phyloP scores from a whole-genome alignment of 2,329 filamentous ascomycete species.

The Sphaerulina musiva region DNA sequence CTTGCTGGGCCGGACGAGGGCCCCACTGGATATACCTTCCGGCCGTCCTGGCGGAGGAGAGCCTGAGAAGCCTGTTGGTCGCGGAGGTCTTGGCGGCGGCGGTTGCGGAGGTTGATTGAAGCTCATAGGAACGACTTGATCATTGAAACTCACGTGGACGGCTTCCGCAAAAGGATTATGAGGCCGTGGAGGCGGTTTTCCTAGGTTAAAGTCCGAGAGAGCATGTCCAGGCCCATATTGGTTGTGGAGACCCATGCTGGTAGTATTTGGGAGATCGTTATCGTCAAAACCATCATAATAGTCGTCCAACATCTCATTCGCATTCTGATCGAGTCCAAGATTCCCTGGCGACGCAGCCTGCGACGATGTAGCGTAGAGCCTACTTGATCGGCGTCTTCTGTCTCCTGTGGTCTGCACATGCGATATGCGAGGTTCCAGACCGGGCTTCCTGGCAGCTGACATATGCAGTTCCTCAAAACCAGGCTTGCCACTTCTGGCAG shows the following conservation, averaged over 20 bases:
- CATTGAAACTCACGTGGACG: neutral
- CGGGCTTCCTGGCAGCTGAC: neutral
- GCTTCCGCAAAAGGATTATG: neutral
- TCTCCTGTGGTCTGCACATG: neutral
- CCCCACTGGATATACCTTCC: neutral
- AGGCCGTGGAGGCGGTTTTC: neutral
- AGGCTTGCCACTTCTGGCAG: neutral
- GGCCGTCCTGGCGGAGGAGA: neutral
- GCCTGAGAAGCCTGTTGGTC: neutral
- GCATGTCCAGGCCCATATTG: neutral
- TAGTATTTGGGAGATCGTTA: neutral
- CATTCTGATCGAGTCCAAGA: neutral
- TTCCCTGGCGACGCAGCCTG: neutral
- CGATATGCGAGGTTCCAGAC: neutral
- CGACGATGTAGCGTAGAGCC: neutral
- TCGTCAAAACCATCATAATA: conserved; percentile 7
- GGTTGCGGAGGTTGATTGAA: neutral
- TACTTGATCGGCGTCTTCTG: neutral
- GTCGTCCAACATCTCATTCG: conserved; percentile 7
- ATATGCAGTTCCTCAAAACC: neutral
- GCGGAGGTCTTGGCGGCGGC: conserved; percentile 1
- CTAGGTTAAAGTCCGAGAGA: neutral
- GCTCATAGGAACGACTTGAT: neutral
- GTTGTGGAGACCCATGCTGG: neutral
- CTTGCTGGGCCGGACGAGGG: neutral